These are phyloP conservation scores for Naegleria lovaniensis DNA, from an alignment of 208 protist species.

Conservation along the genomic window DNA sequence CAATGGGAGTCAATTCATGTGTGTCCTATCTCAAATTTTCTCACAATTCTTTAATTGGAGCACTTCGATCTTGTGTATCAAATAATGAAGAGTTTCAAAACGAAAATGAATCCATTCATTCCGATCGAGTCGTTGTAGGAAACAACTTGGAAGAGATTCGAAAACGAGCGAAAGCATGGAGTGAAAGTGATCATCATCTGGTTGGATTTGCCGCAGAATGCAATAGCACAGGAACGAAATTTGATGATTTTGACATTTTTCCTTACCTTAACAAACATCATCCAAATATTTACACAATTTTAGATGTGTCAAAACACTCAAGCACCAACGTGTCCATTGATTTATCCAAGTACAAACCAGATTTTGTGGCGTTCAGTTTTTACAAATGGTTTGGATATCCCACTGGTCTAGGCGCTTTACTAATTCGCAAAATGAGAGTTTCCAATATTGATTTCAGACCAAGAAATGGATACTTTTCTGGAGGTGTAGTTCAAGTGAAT, in stretches of 20 bases:
- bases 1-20: constrained; percentile 56
- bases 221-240: constrained; percentile 57
- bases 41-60: constrained; percentile 11
- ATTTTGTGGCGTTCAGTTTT: constrained; percentile 65
- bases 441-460: constrained; percentile 27
- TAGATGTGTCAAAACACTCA: constrained; percentile 58
- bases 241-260: background rate
- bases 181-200: constrained; percentile 32
- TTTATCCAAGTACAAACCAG: constrained; percentile 43
- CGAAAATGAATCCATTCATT: too few relatives aligned
- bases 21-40: constrained; percentile 43
- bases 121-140: too few relatives aligned
- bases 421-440: constrained; percentile 44
- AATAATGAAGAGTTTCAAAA: too few relatives aligned
- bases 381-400: constrained; percentile 75
- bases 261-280: background rate
- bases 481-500: constrained; percentile 51
- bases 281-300: constrained; percentile 50
- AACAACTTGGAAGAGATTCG: constrained; percentile 17
- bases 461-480: constrained; percentile 56
- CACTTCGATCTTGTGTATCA: background rate
- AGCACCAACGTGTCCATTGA: constrained; percentile 47
- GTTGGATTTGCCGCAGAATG: constrained; percentile 60
- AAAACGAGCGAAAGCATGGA: background rate
- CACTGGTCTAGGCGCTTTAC: constrained; percentile 58